phyloP scores from a whole-genome alignment of 2,329 filamentous ascomycete genomes.

The Colletotrichum simmondsii region DNA sequence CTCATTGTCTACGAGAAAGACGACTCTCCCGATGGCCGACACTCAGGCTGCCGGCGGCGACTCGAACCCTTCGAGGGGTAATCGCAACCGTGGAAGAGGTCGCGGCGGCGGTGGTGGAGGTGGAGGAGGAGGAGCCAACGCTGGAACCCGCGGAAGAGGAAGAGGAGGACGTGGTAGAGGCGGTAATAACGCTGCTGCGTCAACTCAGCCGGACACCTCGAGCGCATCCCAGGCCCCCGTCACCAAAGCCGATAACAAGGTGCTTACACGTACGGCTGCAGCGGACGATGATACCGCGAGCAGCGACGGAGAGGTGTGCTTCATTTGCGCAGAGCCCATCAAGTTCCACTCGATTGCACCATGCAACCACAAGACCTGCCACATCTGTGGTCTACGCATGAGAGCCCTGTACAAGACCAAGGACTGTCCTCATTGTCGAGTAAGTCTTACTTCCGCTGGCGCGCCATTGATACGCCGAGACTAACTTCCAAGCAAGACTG shows the following conservation, averaged over 20 bases:
- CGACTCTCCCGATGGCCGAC: constrained; percentile 21
- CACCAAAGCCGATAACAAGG: constrained; percentile 28
- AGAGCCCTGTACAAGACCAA: constrained; percentile 96
- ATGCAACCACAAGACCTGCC: constrained; percentile 96
- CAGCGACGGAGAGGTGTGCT: constrained; percentile 85
- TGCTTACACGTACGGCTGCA: constrained; percentile 39
- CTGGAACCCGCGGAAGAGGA: constrained; percentile 25
- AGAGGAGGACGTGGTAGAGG: constrained; percentile 35
- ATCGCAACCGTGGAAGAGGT: constrained; percentile 33
- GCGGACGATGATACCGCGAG: constrained; percentile 57
- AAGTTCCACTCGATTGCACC: constrained; percentile 89
- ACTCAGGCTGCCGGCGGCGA: constrained; percentile 9
- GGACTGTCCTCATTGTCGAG: constrained; percentile 94
- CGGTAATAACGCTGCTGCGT: constrained; percentile 30
- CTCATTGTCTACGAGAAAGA: background rate
- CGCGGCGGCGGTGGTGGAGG: constrained; percentile 46
- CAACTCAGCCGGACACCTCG: background rate
- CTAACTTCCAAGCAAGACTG: constrained; percentile 59
- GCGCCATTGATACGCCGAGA: background rate
- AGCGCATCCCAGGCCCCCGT: background rate
- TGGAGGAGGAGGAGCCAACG: constrained; percentile 38
- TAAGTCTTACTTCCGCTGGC: constrained; percentile 53
- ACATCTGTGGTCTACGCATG: constrained; percentile 93
- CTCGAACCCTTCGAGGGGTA: constrained; percentile 29
- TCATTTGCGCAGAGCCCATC: constrained; percentile 94